A percentile compares a stretch with the other conserved stretches of the same genome.
These are phyloP conservation scores for Fusarium sp. DNA, from an alignment of 2,329 filamentous ascomycete species.

Conservation along the genomic window DNA sequence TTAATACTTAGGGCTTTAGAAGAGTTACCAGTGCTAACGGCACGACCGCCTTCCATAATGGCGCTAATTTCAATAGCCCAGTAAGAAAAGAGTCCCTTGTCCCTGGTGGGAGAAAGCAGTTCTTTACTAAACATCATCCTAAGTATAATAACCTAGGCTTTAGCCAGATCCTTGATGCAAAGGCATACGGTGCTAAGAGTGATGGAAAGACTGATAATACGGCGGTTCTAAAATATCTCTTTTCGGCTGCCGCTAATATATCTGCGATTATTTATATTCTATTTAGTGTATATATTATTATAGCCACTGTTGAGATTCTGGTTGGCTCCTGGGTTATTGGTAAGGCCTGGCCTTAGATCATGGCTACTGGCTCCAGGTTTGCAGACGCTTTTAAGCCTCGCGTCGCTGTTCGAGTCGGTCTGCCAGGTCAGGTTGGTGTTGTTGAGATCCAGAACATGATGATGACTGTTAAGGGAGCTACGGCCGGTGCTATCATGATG, in stretches of 20 bases:
- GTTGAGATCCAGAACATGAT: constrained; percentile 73
- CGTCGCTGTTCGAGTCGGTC: constrained; percentile 67
- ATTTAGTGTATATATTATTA: constrained; percentile 55
- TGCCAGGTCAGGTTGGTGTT: constrained; percentile 63
- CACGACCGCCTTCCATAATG: constrained; percentile 15
- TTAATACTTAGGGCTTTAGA: constrained; percentile 19
- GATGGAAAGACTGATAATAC: constrained; percentile 76
- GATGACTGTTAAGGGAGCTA: constrained; percentile 66
- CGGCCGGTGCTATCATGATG: constrained; percentile 70
- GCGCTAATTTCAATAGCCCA: not conserved
- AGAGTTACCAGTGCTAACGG: constrained; percentile 21
- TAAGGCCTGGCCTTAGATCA: constrained; percentile 57
- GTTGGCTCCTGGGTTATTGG: constrained; percentile 58
- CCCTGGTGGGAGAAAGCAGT: not conserved
- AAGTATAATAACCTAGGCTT: constrained; percentile 5
- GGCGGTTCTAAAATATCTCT: constrained; percentile 42
- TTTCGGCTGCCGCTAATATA: constrained; percentile 44
- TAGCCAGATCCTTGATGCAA: constrained; percentile 11
- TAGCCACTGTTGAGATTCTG: constrained; percentile 57
- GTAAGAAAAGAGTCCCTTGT: not conserved
- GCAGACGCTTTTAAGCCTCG: constrained; percentile 61
- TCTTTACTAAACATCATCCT: constrained; percentile 14
- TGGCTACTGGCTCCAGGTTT: constrained; percentile 61
- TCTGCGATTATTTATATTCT: constrained; percentile 55
- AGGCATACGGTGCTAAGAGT: constrained; percentile 64